A percentile compares a stretch with the other conserved stretches of the same genome.
These are phyloP conservation scores for Emergomyces orientalis DNA, from an alignment of 2,329 filamentous ascomycete species.

Conservation along the genomic window DNA sequence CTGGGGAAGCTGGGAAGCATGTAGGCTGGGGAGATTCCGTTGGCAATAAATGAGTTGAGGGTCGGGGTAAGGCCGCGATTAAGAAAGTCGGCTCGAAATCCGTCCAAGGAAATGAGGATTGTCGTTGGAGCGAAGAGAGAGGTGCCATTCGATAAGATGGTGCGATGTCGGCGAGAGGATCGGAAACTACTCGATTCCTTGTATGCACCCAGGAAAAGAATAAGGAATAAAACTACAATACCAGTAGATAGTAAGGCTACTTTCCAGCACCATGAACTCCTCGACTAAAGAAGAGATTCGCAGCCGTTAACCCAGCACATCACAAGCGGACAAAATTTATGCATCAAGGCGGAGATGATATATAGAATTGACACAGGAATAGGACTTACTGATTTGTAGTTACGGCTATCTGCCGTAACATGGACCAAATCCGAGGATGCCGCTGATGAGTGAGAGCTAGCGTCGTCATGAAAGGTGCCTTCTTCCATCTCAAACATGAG, in stretches of 20 bases:
- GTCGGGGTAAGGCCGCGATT: constrained; percentile 73
- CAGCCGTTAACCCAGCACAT: neutral
- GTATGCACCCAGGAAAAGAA: constrained; percentile 49
- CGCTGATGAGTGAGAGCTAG: constrained; percentile 51
- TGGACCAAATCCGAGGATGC: constrained; percentile 48
- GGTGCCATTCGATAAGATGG: constrained; percentile 63
- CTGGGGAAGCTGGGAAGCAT: constrained; percentile 94
- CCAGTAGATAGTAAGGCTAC: constrained; percentile 35
- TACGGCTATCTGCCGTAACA: constrained; percentile 25
- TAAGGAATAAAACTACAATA: constrained; percentile 46
- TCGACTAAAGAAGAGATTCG: constrained; percentile 14
- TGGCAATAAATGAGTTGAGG: constrained; percentile 64
- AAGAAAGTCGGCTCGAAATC: constrained; percentile 90
- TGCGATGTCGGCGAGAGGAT: constrained; percentile 19
- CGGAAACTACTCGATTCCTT: constrained; percentile 40
- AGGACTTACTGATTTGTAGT: constrained; percentile 23
- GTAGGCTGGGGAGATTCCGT: constrained; percentile 81
- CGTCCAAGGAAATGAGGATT: constrained; percentile 86
- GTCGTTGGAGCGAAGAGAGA: constrained; percentile 85
- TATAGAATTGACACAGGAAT: neutral
- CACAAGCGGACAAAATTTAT: neutral
- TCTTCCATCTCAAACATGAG: constrained; percentile 90
- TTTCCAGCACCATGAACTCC: constrained; percentile 19
- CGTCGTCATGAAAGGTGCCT: constrained; percentile 60
- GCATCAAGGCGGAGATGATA: neutral